These are phyloP conservation scores for Lichina pygmaea DNA, from an alignment of 495 filamentous ascomycete species.

Conservation along the genomic window DNA sequence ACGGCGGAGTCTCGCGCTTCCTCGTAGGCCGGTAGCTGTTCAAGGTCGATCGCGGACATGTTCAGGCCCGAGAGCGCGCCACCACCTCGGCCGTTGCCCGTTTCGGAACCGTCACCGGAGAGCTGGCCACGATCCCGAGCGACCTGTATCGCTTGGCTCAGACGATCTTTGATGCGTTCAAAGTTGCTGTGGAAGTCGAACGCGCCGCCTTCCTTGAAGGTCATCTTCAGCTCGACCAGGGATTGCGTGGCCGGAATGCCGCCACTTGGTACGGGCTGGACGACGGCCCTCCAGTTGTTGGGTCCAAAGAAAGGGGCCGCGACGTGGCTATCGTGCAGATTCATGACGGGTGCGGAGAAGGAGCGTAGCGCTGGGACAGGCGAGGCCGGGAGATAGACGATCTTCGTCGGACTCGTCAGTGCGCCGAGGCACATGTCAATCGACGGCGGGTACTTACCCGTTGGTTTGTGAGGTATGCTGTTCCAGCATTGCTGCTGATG, in stretches of 20 bases:
- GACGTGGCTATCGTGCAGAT: conserved; percentile 70
- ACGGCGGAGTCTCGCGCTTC: conserved; percentile 5
- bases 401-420: conserved; percentile 17
- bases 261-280: conserved; percentile 62
- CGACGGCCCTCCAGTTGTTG: conserved; percentile 61
- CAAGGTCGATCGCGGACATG: conserved; percentile 34
- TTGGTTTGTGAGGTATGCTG: conserved; percentile 70
- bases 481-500: conserved; percentile 29
- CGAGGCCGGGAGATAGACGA: conserved; percentile 65
- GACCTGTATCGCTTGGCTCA: conserved; percentile 53
- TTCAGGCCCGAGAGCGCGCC: conserved; percentile 24
- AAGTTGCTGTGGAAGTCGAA: conserved; percentile 73
- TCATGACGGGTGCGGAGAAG: conserved; percentile 68
- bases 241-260: conserved; percentile 52
- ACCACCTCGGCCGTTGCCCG: conserved; percentile 7
- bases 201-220: conserved; percentile 84
- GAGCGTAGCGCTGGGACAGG: conserved; percentile 47
- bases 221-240: conserved; percentile 51
- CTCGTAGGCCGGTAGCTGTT: conserved; percentile 68
- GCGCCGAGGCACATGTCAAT: not conserved
- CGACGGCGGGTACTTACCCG: conserved; percentile 26
- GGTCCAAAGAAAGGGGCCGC: conserved; percentile 87
- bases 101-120: conserved; percentile 9
- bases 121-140: conserved; percentile 20
- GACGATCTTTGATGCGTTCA: conserved; percentile 58